phyloP scores from a whole-genome alignment of 83 land plant species.

The Picea mariana region DNA sequence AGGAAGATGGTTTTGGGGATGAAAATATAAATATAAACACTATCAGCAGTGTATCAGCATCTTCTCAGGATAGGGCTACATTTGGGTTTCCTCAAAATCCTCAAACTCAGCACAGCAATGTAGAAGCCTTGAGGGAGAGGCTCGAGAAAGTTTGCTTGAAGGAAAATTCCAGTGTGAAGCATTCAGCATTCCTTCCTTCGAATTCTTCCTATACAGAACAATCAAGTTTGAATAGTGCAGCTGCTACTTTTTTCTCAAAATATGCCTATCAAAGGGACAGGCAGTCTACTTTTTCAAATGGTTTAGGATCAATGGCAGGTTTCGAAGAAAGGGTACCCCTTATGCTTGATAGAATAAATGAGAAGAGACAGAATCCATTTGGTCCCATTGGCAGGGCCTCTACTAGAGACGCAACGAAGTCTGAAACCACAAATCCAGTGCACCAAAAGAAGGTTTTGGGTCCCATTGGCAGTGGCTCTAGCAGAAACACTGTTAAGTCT shows the following conservation, averaged over 20 bases:
- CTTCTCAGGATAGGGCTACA: background rate
- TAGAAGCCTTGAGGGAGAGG: background rate
- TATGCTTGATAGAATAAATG: too few relatives aligned
- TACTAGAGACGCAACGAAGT: too few relatives aligned
- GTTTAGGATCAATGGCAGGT: too few relatives aligned
- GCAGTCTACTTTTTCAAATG: background rate
- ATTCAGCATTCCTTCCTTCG: background rate
- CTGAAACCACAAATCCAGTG: too few relatives aligned
- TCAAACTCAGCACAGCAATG: background rate
- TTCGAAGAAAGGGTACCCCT: too few relatives aligned
- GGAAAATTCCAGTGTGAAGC: background rate
- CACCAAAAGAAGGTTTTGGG: too few relatives aligned
- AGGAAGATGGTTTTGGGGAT: background rate
- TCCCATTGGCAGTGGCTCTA: too few relatives aligned
- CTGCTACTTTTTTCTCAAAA: background rate
- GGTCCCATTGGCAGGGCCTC: too few relatives aligned
- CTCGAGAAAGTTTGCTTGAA: slow-evolving; percentile 1
- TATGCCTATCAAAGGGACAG: background rate
- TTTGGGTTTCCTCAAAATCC: background rate
- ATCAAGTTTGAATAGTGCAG: background rate
- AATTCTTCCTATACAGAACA: background rate
- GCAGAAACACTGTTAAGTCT: too few relatives aligned
- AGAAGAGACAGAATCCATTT: too few relatives aligned
- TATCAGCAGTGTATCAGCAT: background rate
- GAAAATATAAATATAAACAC: background rate